Evolutionary conservation across 768 basidiomycete genomes (phyloP), one percentile per base, ranked within the genome.

Genomic region (Phaffia tasmanica): DNA sequence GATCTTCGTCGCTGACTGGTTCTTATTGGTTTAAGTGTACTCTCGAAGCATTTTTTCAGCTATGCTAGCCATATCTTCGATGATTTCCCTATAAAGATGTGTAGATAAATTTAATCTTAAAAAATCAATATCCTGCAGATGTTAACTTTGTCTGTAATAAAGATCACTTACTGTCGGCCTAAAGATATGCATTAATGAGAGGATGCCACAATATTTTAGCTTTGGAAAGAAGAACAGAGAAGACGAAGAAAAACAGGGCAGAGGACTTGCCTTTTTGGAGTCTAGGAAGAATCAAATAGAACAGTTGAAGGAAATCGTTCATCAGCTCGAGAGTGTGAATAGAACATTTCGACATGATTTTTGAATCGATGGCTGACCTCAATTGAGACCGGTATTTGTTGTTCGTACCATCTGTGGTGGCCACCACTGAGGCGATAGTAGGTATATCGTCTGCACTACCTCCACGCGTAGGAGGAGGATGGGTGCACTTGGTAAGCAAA

Each of bases 341-440:
- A 57, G n/a, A 15, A 15, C n/a, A n/a, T n/a, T n/a, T n/a, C n/a
- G n/a, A n/a, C n/a, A n/a, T n/a, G n/a, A n/a, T n/a, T n/a, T n/a
- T n/a, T n/a, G n/a, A n/a, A n/a, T n/a, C n/a, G n/a, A 51, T 23
- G 18, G 9, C 23, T 1, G 2, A 23, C 27, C 56, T 49, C 15
- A 64, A 50, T 50, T 63, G 53, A n/a, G 67, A 64, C 42, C 65
- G 69, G 59, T 68, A 68, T 42, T 51, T 35, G 50, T 42, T 67
- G 62, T 72, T 70, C 30, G 62, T 72, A 8, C 72, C 72, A 49
- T 74, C 73, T 59, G 65, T 73, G 14, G 76, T 74, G n/a, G 76
- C 76, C 65, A 77, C 75, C 47, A 75, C 73, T 65, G 74, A 74
- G 19, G 75, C 76, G 25, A 77, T 75, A 4, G 75, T 72, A 3